Conservation (phyloP, 768 basidiomycete species). For the Amanita rubescens region DNA sequence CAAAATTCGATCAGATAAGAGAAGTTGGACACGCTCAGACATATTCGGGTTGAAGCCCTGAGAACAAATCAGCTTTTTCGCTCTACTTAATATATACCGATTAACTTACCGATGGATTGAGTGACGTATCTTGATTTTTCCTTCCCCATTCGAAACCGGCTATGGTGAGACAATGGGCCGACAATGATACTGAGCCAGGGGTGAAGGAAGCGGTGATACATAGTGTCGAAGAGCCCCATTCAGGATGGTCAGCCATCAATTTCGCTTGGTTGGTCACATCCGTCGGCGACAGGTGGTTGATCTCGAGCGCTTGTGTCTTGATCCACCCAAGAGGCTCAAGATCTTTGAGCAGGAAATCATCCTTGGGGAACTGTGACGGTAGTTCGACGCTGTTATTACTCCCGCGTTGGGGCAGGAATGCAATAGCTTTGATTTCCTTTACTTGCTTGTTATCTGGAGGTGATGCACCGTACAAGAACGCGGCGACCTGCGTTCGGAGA, state of each 20-base stretch:
- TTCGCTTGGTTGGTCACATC: slow-evolving; percentile 95
- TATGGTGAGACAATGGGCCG: slow-evolving; percentile 84
- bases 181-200: slow-evolving; percentile 93
- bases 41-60: slow-evolving; percentile 97
- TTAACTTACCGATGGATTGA: slow-evolving; percentile 61
- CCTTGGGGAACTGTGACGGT: slow-evolving; percentile 83
- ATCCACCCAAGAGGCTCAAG: slow-evolving; percentile 94
- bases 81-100: background rate
- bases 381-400: slow-evolving; percentile 93
- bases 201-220: slow-evolving; percentile 95
- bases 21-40: slow-evolving; percentile 91
- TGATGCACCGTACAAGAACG: slow-evolving; percentile 86
- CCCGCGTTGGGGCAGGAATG: slow-evolving; percentile 96
- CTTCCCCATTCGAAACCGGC: slow-evolving; percentile 98
- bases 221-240: slow-evolving; percentile 91
- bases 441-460: slow-evolving; percentile 97
- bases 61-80: slow-evolving; percentile 10
- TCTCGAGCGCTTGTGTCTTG: slow-evolving; percentile 92
- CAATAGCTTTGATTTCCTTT: slow-evolving; percentile 97
- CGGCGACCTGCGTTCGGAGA: slow-evolving; percentile 93
- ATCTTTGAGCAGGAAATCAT: slow-evolving; percentile 92
- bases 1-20: slow-evolving; percentile 91
- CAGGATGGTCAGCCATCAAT: slow-evolving; percentile 93
- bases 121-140: slow-evolving; percentile 82
- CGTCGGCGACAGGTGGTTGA: slow-evolving; percentile 85